A percentile compares a stretch with the other conserved stretches of the same genome.
Conservation (phyloP, 768 basidiomycete species). For the Stropharia rugosoannulata region DNA sequence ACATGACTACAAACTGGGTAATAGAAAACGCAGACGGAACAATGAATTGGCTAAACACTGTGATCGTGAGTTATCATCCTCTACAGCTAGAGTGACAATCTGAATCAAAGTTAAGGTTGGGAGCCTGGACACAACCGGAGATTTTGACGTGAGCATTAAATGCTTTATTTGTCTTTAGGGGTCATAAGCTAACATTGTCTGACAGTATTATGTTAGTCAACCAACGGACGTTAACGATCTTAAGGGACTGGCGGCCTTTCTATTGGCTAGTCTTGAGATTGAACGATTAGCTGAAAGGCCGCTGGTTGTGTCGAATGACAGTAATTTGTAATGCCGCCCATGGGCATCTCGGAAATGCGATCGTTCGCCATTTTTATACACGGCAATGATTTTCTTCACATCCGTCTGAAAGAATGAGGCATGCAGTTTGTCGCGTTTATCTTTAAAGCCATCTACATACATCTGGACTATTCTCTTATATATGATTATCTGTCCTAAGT, state of each 20-base stretch:
- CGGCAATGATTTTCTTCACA: too few species aligned
- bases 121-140: conserved; percentile 35
- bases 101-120: conserved; percentile 31
- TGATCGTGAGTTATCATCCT: conserved; percentile 29
- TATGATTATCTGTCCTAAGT: too few species aligned
- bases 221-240: conserved; percentile 40
- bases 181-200: neutral
- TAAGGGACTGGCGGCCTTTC: conserved; percentile 44
- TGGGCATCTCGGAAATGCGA: too few species aligned
- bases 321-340: too few species aligned
- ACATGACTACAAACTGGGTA: conserved; percentile 40
- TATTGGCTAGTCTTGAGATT: conserved; percentile 45
- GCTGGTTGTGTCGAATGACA: too few species aligned
- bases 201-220: conserved; percentile 44
- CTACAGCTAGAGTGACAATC: neutral
- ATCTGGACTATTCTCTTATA: too few species aligned
- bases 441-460: too few species aligned
- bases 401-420: too few species aligned
- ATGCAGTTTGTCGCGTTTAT: too few species aligned
- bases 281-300: conserved; percentile 16
- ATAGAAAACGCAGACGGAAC: conserved; percentile 41
- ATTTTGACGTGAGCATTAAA: conserved; percentile 28
- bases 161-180: neutral
- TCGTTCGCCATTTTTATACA: too few species aligned
- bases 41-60: conserved; percentile 45